These are phyloP conservation scores for Colletotrichum sp. DNA, from an alignment of 2,329 filamentous ascomycete species.

Conservation along the genomic window DNA sequence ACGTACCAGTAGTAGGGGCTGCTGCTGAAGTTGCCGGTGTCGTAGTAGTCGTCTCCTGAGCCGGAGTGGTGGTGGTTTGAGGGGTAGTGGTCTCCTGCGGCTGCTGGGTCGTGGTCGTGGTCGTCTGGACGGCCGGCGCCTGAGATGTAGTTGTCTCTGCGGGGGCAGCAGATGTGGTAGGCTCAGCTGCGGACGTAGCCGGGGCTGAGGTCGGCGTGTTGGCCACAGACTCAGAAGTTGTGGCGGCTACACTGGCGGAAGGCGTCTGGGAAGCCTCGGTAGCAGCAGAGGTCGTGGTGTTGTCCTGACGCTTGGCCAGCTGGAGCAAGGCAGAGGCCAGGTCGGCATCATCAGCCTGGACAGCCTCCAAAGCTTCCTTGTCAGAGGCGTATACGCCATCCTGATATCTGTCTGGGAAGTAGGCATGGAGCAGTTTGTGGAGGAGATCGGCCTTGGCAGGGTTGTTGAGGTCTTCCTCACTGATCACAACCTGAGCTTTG, in stretches of 20 bases:
- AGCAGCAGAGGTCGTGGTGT: slow-evolving; percentile 31
- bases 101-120: slow-evolving; percentile 13
- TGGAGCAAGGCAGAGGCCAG: slow-evolving; percentile 68
- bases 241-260: slow-evolving; percentile 20
- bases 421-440: slow-evolving; percentile 69
- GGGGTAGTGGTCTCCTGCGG: slow-evolving; percentile 4
- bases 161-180: neutral
- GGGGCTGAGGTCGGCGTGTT: slow-evolving; percentile 25
- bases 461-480: neutral
- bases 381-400: slow-evolving; percentile 73
- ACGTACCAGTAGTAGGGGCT: slow-evolving; percentile 31
- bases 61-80: slow-evolving; percentile 10
- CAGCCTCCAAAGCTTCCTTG: slow-evolving; percentile 65
- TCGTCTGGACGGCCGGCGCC: neutral
- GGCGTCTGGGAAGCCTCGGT: slow-evolving; percentile 8
- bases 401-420: slow-evolving; percentile 67
- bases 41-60: slow-evolving; percentile 17
- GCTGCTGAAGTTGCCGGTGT: slow-evolving; percentile 31
- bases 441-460: slow-evolving; percentile 62
- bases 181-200: slow-evolving; percentile 23
- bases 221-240: neutral
- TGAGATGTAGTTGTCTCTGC: slow-evolving; percentile 11
- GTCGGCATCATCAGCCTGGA: slow-evolving; percentile 64
- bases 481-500: neutral
- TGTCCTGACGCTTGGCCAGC: slow-evolving; percentile 65